Percentiles rank a stretch among this genome's conserved stretches.
phyloP scores from a whole-genome alignment of 441 rosid species.

The Francoa sonchifolia region DNA sequence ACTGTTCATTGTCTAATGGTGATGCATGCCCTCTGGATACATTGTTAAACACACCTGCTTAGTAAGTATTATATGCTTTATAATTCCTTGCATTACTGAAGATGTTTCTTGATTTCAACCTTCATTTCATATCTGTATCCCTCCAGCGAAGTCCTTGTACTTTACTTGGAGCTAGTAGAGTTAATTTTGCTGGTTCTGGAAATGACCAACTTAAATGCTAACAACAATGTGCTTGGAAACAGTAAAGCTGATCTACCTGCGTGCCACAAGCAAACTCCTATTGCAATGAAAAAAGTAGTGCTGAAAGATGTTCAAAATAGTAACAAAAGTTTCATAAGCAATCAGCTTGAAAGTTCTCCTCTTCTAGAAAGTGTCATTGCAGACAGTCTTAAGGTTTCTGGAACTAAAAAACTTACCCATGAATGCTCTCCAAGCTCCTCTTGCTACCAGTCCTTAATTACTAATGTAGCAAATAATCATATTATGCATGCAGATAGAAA shows the following conservation, averaged over 20 bases:
- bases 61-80: no score
- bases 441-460: neutral
- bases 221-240: slow-evolving; percentile 1
- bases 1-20: no score
- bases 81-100: no score
- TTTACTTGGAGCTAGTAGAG: neutral
- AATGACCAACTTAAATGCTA: neutral
- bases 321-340: neutral
- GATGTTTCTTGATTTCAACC: no score
- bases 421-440: slow-evolving; percentile 4
- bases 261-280: slow-evolving; percentile 2
- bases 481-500: neutral
- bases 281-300: neutral
- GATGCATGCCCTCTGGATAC: no score
- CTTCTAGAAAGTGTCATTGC: slow-evolving; percentile 2
- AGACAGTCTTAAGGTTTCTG: slow-evolving; percentile 1
- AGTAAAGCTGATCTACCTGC: neutral
- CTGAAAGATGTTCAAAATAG: slow-evolving; percentile 5
- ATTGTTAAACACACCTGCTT: no score
- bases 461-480: neutral
- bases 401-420: slow-evolving; percentile 2
- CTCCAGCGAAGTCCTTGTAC: neutral
- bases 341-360: neutral
- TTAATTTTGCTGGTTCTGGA: neutral
- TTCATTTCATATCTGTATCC: no score